Evolutionary conservation across 495 filamentous ascomycete genomes (phyloP).

Genomic region (Viridothelium virens): DNA sequence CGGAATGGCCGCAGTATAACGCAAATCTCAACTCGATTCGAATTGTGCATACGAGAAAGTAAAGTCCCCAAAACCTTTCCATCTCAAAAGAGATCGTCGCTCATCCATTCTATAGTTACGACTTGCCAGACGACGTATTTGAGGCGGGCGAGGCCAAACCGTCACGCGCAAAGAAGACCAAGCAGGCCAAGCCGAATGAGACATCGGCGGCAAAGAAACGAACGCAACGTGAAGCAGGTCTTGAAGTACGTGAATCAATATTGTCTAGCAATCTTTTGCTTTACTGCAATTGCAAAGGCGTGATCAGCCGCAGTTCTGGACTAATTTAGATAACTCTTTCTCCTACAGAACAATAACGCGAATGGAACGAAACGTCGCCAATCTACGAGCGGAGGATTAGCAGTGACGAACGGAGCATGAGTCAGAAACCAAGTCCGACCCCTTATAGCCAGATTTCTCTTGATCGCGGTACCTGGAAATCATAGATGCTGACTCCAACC

Average conservation of each 20-base stretch:
- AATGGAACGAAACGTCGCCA: slow-evolving; percentile 14
- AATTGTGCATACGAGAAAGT: slow-evolving; percentile 72
- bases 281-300: background rate
- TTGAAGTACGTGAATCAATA: slow-evolving; percentile 30
- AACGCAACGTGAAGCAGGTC: slow-evolving; percentile 27
- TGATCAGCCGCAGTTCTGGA: background rate
- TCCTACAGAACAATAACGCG: background rate
- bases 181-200: slow-evolving; percentile 23
- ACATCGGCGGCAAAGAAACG: slow-evolving; percentile 30
- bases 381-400: background rate
- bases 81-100: too few species aligned
- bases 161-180: slow-evolving; percentile 29
- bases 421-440: background rate
- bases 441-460: background rate
- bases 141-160: slow-evolving; percentile 58
- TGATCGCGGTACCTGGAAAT: background rate
- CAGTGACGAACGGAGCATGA: background rate
- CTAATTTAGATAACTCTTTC: background rate
- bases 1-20: slow-evolving; percentile 57
- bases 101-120: slow-evolving; percentile 48
- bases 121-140: slow-evolving; percentile 86
- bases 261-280: background rate
- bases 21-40: slow-evolving; percentile 56
- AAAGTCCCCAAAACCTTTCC: slow-evolving; percentile 14
- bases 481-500: background rate